These are phyloP conservation scores for Stachybotrys chlorohalonatus DNA, from an alignment of 2,329 filamentous ascomycete species.

Conservation along the genomic window DNA sequence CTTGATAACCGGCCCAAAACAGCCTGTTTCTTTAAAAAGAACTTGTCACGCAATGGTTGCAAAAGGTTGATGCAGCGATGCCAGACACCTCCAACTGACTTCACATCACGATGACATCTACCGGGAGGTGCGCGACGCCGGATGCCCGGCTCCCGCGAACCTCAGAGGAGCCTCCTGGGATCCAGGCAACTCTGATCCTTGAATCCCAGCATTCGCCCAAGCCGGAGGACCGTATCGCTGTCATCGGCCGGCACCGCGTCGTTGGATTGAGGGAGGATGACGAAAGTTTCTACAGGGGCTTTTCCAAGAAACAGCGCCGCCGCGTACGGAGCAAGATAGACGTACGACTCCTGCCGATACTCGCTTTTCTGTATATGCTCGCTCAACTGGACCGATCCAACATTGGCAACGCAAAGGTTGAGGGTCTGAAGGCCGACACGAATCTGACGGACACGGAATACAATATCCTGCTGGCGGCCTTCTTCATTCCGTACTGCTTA, in stretches of 20 bases:
- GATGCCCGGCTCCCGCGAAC: no score
- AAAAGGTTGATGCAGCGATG: no score
- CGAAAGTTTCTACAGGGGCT: not conserved
- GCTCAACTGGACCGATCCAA: conserved; percentile 49
- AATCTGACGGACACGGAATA: conserved; percentile 49
- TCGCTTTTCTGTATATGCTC: conserved; percentile 48
- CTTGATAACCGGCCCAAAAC: no score
- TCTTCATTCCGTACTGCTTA: conserved; percentile 49
- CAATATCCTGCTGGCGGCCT: conserved; percentile 45
- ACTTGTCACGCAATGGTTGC: no score
- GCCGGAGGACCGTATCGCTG: not conserved
- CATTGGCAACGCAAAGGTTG: conserved; percentile 41
- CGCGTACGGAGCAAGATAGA: conserved; percentile 16
- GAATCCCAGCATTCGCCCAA: no score
- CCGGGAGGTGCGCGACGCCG: no score
- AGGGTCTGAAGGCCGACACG: conserved; percentile 21
- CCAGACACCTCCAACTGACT: no score
- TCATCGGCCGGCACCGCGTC: not conserved
- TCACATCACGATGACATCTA: no score
- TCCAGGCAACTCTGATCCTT: no score
- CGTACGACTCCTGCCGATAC: conserved; percentile 28
- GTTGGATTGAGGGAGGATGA: not conserved
- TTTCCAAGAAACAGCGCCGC: not conserved
- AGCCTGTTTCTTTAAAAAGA: no score
- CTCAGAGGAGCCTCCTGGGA: no score